Evolutionary conservation across 1,139 yeast species (phyloP), one percentile per base, ranked within the genome.

Genomic region (Kluyveromyces sp.): DNA sequence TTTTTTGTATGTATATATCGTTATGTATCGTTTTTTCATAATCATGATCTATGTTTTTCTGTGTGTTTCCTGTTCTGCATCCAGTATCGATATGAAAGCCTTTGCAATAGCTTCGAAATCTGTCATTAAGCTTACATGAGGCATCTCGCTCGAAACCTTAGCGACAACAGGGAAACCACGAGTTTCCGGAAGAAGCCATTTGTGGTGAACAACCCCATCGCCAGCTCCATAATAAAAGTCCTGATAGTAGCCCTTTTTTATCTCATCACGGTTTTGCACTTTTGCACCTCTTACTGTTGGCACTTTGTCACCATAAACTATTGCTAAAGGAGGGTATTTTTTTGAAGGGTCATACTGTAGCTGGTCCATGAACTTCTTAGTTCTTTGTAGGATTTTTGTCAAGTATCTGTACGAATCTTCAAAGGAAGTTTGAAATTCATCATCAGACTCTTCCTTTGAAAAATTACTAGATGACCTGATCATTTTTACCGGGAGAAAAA

Each of bases 161-260:
- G 86, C 90, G 21, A 76, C 86, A 2, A 85, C 77, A 0, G 74
- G 68, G 59, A 83, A 88, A 0, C 94, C 94, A 53, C 73, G 72
- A 29, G 70, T 67, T 56, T 83, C 84, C 0, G 97, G 96, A 79
- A 88, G 77, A 37, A 86, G 66, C 82, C 90, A 83, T 52, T 78
- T 78, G 56, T 83, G 87, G 64, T 86, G 88, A 1, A 88, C 85
- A 15, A 89, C 96, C 33, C 97, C 97, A 60, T 89, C 97, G 5
- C 97, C 97, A 7, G 89, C 89, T 0, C 95, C 96, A 61, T 86
- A 88, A 55, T 75, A 78, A 55, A 87, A 83, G 54, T 85, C 82
- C 53, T 77, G 79, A 64, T 85, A 89, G 52, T 79, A 77, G 4
- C 96, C 96, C 34, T 74, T 74, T 52, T 70, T 73, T 48, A 89